Evolutionary conservation across 2,329 filamentous ascomycete species (phyloP), one percentile per base, ranked within the genome.

Genomic region (Penicillium sumatraense): DNA sequence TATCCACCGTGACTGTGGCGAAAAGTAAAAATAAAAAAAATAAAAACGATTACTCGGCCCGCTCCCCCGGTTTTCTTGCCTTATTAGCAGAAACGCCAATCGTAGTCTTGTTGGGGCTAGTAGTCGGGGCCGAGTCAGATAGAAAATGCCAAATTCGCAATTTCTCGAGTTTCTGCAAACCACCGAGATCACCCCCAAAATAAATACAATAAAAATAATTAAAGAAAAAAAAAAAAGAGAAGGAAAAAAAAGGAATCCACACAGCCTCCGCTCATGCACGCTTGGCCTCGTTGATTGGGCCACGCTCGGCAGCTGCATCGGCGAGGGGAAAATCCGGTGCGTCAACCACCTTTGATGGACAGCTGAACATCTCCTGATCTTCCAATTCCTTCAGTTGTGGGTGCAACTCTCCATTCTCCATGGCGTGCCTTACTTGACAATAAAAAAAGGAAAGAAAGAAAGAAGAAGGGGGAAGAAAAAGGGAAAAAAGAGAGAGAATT

Each of bases 11-110:
- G 42, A 27, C 46, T 56, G 61, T 66, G 62, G 58, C 60, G 59
- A 67, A 31, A 10, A n/a, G n/a, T n/a, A n/a, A n/a, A n/a, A n/a
- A n/a, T n/a, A n/a, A n/a, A n/a, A n/a, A n/a, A n/a, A n/a, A n/a
- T n/a, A n/a, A n/a, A 60, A 59, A 50, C 55, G 33, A 55, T 62
- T 58, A 51, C 57, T 61, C 65, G 64, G 62, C 60, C 67, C 59
- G 58, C 65, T 62, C 67, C 66, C 24, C 26, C 26, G 16, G 40
- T 63, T 59, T 51, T 45, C 35, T 52, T 31, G 29, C 29, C 9
- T 20, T 35, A 49, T 35, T 56, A 56, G 45, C 49, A 60, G 56
- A 53, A 48, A 48, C 45, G 33, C 58, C 61, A 62, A 55, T 58
- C 52, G 47, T 53, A 56, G 27, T 44, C 13, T 45, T 47, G 29